Evolutionary conservation across 495 filamentous ascomycete species (phyloP).

Genomic region (Penicillium ochrochloron): DNA sequence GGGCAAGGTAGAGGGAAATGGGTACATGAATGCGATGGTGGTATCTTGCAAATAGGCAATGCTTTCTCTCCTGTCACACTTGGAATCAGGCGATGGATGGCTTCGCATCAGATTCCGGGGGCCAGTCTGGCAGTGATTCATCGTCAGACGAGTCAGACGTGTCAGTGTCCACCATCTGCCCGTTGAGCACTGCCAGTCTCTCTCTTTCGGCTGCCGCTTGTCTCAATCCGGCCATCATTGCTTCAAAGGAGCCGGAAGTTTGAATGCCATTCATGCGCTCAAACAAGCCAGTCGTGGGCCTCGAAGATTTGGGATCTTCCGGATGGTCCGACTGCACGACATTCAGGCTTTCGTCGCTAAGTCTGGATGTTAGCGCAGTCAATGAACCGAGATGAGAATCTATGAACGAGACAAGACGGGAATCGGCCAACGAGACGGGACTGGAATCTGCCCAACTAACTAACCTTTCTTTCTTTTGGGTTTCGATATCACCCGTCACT

Average conservation of each 20-base stretch:
- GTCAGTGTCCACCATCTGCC: not conserved
- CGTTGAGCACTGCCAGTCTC: not conserved
- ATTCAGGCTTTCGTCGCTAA: not conserved
- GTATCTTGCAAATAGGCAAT: not conserved
- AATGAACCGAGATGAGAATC: not conserved
- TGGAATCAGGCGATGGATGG: not conserved
- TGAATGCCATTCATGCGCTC: constrained; percentile 10
- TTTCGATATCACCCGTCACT: not conserved
- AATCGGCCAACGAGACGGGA: too few species aligned
- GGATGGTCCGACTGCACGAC: not conserved
- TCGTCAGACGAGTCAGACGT: constrained; percentile 9
- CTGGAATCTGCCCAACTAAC: too few species aligned
- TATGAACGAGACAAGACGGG: not conserved
- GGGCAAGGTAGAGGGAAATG: not conserved
- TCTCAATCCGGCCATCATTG: constrained; percentile 3
- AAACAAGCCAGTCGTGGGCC: constrained; percentile 5
- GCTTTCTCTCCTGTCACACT: not conserved
- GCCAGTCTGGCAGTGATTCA: not conserved
- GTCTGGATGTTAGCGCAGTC: not conserved
- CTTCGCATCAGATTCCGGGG: not conserved
- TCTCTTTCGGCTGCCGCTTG: constrained; percentile 3
- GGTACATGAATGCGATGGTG: not conserved
- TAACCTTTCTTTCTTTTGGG: not conserved
- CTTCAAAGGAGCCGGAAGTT: constrained; percentile 8
- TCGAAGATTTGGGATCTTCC: not conserved